A percentile compares a stretch with the other conserved stretches of the same genome.
Evolutionary conservation across 1,139 yeast species (phyloP).

Genomic region (Suhomyces atakaporum): DNA sequence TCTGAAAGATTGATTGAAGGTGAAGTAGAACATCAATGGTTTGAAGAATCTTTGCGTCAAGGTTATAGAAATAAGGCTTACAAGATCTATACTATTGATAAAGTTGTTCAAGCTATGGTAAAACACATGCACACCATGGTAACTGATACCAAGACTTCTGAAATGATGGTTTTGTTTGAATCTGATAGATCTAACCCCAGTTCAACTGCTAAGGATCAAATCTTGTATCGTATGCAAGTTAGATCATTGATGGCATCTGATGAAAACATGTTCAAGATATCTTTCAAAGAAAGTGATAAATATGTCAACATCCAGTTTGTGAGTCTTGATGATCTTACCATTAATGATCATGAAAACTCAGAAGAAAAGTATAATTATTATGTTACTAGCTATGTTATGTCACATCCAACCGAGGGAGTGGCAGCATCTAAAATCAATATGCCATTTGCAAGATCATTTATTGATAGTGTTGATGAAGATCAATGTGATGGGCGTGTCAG

Average conservation of each 20-base stretch:
- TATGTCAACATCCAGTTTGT: slow-evolving; percentile 78
- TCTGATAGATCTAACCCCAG: slow-evolving; percentile 63
- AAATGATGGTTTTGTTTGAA: slow-evolving; percentile 78
- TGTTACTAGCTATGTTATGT: slow-evolving; percentile 87
- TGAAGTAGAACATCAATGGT: slow-evolving; percentile 91
- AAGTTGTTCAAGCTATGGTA: slow-evolving; percentile 85
- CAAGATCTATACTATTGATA: slow-evolving; percentile 89
- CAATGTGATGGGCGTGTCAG: slow-evolving; percentile 65
- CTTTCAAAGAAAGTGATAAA: slow-evolving; percentile 56
- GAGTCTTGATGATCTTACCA: slow-evolving; percentile 83
- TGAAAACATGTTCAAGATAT: slow-evolving; percentile 90
- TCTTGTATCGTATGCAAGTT: slow-evolving; percentile 84
- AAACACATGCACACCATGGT: slow-evolving; percentile 84
- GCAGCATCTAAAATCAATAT: slow-evolving; percentile 73
- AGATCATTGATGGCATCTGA: slow-evolving; percentile 78
- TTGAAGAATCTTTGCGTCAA: slow-evolving; percentile 92
- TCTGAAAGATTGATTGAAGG: slow-evolving; percentile 84
- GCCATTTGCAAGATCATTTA: slow-evolving; percentile 69
- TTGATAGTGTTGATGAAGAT: slow-evolving; percentile 60
- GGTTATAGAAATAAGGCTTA: slow-evolving; percentile 93
- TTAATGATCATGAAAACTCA: slow-evolving; percentile 70
- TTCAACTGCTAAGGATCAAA: slow-evolving; percentile 86
- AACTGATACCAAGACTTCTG: slow-evolving; percentile 80
- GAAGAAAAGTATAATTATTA: slow-evolving; percentile 92
- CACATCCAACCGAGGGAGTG: slow-evolving; percentile 96